These are phyloP conservation scores for Thermochaetoides thermophila DNA, from an alignment of 495 filamentous ascomycete species.

Conservation along the genomic window DNA sequence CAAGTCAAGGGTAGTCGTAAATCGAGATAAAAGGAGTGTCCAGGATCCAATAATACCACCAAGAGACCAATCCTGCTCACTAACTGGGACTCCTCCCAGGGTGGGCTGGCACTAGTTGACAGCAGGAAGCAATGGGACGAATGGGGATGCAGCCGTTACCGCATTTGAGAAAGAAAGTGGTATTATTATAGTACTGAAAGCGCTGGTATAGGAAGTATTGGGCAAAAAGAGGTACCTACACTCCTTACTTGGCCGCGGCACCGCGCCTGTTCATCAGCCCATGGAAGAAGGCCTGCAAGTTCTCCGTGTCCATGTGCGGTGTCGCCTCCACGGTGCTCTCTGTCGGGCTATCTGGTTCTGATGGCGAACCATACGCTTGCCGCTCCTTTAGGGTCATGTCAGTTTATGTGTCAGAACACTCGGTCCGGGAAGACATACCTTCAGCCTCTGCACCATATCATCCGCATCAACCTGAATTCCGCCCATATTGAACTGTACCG, in stretches of 20 bases:
- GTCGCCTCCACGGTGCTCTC: constrained; percentile 18
- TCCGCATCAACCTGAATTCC: constrained; percentile 95
- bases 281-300: constrained; percentile 35
- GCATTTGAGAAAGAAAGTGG: too few relatives aligned
- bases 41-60: too few relatives aligned
- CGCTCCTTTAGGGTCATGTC: constrained; percentile 23
- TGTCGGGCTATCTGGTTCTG: constrained; percentile 19
- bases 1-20: too few relatives aligned
- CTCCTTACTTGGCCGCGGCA: constrained; percentile 5
- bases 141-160: too few relatives aligned
- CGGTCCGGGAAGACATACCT: constrained; percentile 41
- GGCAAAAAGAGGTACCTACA: background rate
- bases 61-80: too few relatives aligned
- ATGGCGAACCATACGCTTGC: constrained; percentile 26
- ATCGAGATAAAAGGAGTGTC: too few relatives aligned
- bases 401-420: constrained; percentile 1
- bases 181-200: too few relatives aligned
- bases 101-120: too few relatives aligned
- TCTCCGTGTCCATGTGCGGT: constrained; percentile 30
- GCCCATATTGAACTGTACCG: constrained; percentile 93
- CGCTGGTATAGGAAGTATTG: too few relatives aligned
- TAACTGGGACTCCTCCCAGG: too few relatives aligned
- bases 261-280: constrained; percentile 29
- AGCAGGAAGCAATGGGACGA: too few relatives aligned
- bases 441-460: constrained; percentile 79